Evolutionary conservation across 2,329 filamentous ascomycete species (phyloP).

Genomic region (Colletotrichum sp.): DNA sequence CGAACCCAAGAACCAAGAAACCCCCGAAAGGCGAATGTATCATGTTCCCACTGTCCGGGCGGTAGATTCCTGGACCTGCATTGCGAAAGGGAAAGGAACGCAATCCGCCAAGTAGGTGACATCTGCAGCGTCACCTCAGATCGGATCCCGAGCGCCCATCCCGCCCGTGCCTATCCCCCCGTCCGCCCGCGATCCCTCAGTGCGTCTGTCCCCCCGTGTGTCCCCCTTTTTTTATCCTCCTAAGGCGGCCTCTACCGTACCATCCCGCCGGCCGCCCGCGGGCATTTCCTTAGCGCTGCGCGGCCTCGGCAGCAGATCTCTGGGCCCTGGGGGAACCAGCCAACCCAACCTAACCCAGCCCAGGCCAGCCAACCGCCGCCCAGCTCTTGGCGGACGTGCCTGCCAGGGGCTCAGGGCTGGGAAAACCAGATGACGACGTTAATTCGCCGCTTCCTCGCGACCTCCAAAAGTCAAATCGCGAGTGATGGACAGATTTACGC

Average conservation of each 20-base stretch:
- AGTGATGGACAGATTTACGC: background rate
- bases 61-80: background rate
- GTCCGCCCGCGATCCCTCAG: background rate
- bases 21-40: background rate
- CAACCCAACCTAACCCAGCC: background rate
- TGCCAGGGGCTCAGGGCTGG: background rate
- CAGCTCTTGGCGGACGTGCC: background rate
- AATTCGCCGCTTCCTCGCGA: background rate
- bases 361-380: background rate
- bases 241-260: background rate
- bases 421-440: background rate
- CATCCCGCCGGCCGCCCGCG: background rate
- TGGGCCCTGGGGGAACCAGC: background rate
- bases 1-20: background rate
- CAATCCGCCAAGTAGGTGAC: background rate
- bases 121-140: background rate
- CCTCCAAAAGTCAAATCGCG: background rate
- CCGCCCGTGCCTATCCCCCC: background rate
- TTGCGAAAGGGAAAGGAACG: background rate
- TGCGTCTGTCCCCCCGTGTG: no score
- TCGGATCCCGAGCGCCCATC: background rate
- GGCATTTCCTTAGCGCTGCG: background rate
- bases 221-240: background rate
- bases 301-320: background rate
- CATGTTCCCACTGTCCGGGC: background rate